Percentiles rank a stretch among this genome's conserved stretches.
Conservation (phyloP, 495 filamentous ascomycete genomes). For the Chaetomidium leptoderma region DNA sequence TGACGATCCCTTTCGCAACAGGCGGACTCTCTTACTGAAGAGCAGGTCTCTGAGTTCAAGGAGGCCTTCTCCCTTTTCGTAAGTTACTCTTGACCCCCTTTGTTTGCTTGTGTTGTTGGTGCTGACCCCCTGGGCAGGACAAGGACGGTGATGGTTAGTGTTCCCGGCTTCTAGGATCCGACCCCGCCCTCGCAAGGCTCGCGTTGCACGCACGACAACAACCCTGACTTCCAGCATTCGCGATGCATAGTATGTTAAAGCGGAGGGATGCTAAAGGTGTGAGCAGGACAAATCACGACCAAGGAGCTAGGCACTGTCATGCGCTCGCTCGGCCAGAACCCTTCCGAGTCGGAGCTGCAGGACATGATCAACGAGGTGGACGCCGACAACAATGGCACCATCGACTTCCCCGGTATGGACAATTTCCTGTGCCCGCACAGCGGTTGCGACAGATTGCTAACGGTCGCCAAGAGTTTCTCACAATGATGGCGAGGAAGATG, state of each 20-base stretch:
- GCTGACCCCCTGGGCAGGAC: constrained; percentile 61
- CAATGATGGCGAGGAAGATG: constrained; percentile 99
- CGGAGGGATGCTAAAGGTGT: constrained; percentile 22
- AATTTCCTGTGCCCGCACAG: neutral
- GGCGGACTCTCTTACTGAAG: constrained; percentile 94
- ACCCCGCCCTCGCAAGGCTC: constrained; percentile 3
- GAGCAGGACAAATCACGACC: constrained; percentile 93
- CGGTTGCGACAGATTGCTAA: constrained; percentile 28
- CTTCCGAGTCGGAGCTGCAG: constrained; percentile 96
- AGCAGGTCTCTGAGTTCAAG: constrained; percentile 99
- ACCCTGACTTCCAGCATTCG: too few species aligned
- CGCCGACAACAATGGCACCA: constrained; percentile 98
- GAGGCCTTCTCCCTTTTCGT: constrained; percentile 99
- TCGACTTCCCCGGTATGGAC: constrained; percentile 89
- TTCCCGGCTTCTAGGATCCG: neutral
- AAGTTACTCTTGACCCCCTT: constrained; percentile 46
- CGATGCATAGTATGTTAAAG: neutral
- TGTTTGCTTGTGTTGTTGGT: neutral
- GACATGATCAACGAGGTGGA: constrained; percentile 99
- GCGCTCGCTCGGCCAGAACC: constrained; percentile 99
- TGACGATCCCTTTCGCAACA: constrained; percentile 35
- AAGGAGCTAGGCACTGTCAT: constrained; percentile 99
- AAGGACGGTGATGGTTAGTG: constrained; percentile 99
- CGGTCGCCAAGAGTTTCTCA: constrained; percentile 77
- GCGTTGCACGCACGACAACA: neutral